Evolutionary conservation across 2,329 filamentous ascomycete species (phyloP).

Genomic region (Ascochyta viciae-villosae): DNA sequence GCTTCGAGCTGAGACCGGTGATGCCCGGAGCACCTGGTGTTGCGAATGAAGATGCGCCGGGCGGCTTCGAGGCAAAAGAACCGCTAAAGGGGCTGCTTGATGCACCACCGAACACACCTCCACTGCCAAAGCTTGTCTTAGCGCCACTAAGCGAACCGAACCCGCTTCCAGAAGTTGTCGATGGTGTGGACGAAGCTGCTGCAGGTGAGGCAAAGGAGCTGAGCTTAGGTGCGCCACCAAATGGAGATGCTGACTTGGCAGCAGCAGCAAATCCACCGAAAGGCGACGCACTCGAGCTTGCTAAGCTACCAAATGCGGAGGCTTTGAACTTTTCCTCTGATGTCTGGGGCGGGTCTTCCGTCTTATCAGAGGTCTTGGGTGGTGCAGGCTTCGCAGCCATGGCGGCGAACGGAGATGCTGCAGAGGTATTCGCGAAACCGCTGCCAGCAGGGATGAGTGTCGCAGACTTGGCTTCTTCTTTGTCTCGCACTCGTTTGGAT

Average conservation of each 20-base stretch:
- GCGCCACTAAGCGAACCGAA: slow-evolving; percentile 46
- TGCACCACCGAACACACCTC: slow-evolving; percentile 53
- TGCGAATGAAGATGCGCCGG: slow-evolving; percentile 71
- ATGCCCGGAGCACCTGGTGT: slow-evolving; percentile 61
- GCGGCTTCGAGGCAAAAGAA: slow-evolving; percentile 33
- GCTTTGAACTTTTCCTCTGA: slow-evolving; percentile 59
- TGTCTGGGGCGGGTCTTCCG: slow-evolving; percentile 44
- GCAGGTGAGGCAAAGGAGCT: slow-evolving; percentile 34
- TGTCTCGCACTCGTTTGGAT: slow-evolving; percentile 47
- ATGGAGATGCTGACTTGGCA: slow-evolving; percentile 40
- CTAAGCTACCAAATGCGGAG: slow-evolving; percentile 55
- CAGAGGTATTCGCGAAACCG: slow-evolving; percentile 55
- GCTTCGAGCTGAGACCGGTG: slow-evolving; percentile 63
- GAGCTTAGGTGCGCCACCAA: slow-evolving; percentile 44
- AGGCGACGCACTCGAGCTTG: slow-evolving; percentile 47
- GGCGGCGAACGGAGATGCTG: slow-evolving; percentile 57
- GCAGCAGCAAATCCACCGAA: slow-evolving; percentile 37
- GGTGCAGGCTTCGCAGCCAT: slow-evolving; percentile 48
- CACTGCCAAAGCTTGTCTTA: slow-evolving; percentile 45
- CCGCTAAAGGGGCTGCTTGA: slow-evolving; percentile 42
- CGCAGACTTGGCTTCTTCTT: slow-evolving; percentile 31
- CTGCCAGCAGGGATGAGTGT: slow-evolving; percentile 46
- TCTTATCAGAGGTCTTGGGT: slow-evolving; percentile 29
- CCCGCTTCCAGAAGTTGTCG: slow-evolving; percentile 22
- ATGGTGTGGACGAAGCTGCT: slow-evolving; percentile 19